Evolutionary conservation across 2,329 filamentous ascomycete species (phyloP).

Genomic region (Colletotrichum karsti): DNA sequence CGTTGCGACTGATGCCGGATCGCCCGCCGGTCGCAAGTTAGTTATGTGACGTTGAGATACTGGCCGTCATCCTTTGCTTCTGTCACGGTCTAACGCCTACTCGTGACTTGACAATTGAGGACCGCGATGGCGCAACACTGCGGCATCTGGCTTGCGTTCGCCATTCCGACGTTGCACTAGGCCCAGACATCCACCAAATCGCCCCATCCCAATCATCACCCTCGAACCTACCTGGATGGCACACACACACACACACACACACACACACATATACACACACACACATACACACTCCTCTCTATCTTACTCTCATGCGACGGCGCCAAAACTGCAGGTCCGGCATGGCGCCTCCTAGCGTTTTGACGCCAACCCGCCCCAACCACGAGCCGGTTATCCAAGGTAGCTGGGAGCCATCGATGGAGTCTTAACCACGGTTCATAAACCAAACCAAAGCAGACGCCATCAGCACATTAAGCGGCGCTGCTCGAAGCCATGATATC

Average conservation of each 20-base stretch:
- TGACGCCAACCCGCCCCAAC: slow-evolving; percentile 12
- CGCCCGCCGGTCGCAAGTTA: not conserved
- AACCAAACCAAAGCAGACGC: not conserved
- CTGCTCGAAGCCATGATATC: slow-evolving; percentile 9
- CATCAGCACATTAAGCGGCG: slow-evolving; percentile 5
- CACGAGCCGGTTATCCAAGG: too few relatives aligned
- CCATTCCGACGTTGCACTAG: slow-evolving; percentile 7
- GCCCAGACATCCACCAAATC: slow-evolving; percentile 6
- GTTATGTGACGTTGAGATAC: not conserved
- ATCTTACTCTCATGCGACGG: not conserved
- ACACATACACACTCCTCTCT: not conserved
- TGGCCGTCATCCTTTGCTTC: not conserved
- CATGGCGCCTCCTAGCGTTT: slow-evolving; percentile 21
- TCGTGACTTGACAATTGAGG: slow-evolving; percentile 6
- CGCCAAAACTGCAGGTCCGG: slow-evolving; percentile 27
- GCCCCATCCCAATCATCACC: not conserved
- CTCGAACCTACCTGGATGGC: slow-evolving; percentile 21
- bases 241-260: not conserved
- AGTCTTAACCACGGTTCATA: not conserved
- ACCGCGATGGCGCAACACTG: slow-evolving; percentile 19
- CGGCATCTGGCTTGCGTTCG: not conserved
- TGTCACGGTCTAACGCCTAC: not conserved
- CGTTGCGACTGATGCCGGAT: slow-evolving; percentile 6
- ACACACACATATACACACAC: not conserved
- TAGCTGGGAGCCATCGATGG: not conserved